Conservation (phyloP, 169 alveolate species). For the Eimeria sp. region DNA sequence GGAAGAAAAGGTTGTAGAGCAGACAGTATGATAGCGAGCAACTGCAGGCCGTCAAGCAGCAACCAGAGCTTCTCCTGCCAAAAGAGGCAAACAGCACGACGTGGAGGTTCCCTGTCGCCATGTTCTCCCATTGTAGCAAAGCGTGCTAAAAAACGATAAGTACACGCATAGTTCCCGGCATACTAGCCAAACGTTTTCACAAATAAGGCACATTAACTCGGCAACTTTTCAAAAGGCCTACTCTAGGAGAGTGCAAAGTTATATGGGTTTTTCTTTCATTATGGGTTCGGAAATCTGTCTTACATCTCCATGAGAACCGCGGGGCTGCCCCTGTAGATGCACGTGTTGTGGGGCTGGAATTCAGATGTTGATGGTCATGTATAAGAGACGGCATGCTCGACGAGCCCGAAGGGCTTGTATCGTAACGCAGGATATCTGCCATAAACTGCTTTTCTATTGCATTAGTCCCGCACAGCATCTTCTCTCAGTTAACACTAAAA, state of each 20-base stretch:
- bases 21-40: slow-evolving; percentile 19
- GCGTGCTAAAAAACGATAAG: neutral
- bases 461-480: no score
- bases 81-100: slow-evolving; percentile 46
- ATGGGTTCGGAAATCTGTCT: neutral
- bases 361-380: neutral
- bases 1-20: slow-evolving; percentile 50
- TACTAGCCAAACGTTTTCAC: neutral
- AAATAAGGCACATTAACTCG: neutral
- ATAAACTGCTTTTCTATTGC: neutral
- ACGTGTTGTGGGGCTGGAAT: neutral
- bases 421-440: no score
- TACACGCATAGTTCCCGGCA: neutral
- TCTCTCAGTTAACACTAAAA: no score
- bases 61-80: slow-evolving; percentile 66
- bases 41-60: slow-evolving; percentile 59
- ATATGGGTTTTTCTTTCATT: neutral
- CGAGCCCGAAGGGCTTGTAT: no score
- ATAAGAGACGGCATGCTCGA: no score
- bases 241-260: neutral
- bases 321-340: slow-evolving; percentile 27
- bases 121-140: neutral
- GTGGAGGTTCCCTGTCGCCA: neutral
- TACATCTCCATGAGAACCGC: neutral
- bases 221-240: neutral